These are phyloP conservation scores for Claviceps monticola DNA, from an alignment of 2,329 filamentous ascomycete species.

Conservation along the genomic window DNA sequence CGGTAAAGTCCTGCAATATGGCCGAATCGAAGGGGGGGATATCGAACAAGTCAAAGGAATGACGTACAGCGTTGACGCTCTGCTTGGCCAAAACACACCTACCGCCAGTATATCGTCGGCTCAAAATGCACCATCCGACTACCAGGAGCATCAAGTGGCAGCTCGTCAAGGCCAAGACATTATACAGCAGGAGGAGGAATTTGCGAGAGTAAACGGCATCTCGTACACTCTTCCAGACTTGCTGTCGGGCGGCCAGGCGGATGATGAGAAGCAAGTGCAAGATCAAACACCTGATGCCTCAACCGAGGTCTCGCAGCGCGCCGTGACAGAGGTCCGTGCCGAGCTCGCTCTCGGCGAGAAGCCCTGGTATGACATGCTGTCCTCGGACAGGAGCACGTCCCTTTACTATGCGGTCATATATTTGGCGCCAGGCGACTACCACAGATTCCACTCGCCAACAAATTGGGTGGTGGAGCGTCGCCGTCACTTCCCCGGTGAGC, in stretches of 20 bases:
- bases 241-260: slow-evolving; percentile 63
- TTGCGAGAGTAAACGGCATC: slow-evolving; percentile 87
- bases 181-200: slow-evolving; percentile 76
- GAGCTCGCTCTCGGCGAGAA: slow-evolving; percentile 62
- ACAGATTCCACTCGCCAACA: slow-evolving; percentile 91
- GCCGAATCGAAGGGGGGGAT: slow-evolving; percentile 80
- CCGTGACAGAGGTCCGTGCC: slow-evolving; percentile 70
- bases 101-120: slow-evolving; percentile 33
- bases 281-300: slow-evolving; percentile 59
- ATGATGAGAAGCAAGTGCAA: slow-evolving; percentile 29
- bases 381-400: slow-evolving; percentile 48
- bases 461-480: slow-evolving; percentile 91
- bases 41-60: slow-evolving; percentile 99
- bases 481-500: slow-evolving; percentile 93
- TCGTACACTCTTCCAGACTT: slow-evolving; percentile 84
- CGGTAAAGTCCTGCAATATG: slow-evolving; percentile 82
- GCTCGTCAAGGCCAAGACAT: slow-evolving; percentile 44
- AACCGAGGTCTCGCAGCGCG: slow-evolving; percentile 45
- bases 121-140: slow-evolving; percentile 10
- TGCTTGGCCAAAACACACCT: slow-evolving; percentile 58
- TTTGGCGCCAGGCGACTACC: slow-evolving; percentile 92
- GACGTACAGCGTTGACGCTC: slow-evolving; percentile 89
- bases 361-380: slow-evolving; percentile 58
- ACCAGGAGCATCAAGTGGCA: slow-evolving; percentile 13
- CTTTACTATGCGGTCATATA: slow-evolving; percentile 95